Base-by-base conservation (phyloP, 352 stramenopile genomes). In the Peronosclerospora sorghi region DNA sequence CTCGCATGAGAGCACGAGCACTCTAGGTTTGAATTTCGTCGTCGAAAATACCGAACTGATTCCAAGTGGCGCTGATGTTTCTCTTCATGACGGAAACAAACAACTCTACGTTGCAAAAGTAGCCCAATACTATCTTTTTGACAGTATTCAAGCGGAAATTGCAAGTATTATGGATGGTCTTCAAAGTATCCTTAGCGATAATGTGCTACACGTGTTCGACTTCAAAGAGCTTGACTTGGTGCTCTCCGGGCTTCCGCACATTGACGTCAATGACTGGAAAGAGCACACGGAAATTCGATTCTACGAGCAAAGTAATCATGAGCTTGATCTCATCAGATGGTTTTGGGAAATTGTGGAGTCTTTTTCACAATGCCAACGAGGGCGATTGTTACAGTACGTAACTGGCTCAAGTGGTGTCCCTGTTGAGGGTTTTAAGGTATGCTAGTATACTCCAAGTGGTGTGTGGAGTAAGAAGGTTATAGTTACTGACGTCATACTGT, bases 161-260 rank as follows among this genome's bases (percentile, higher is more conserved):
- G 75, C 66, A 32, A 92, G 55, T 18, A 60, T 90, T 2, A 41
- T 82, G 32, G 58, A 74, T 4, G 80, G 96, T 10, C 90, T 99
- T 35, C 96, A 91, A 46, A 94, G 96, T 45, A 80, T 98, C 12
- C 79, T 99, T 13, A 94, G 88, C 1, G 88, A 97, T 49, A 78
- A 86, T n/a, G 62, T 97, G 14, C 69, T 99, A 8, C 94, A 95
- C 32, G 68, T 98, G 8, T 98, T 99, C 55, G 95, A 99, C 56
- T 97, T 96, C 63, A 95, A 98, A 66, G 95, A 99, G 67, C 65
- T 99, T 1, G 79, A 88, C n/a, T 45, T 92, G 9, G 32, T 92
- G 26, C 41, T 92, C 6, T 86, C 73, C 1, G 80, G 80, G 1
- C 49, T 94, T 29, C 44, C 62, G 2, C 42, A 73, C 23, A 93